A percentile compares a stretch with the other conserved stretches of the same genome.
These are phyloP conservation scores for Saccharomycopsis sp. DNA, from an alignment of 805 yeast species.

Conservation along the genomic window DNA sequence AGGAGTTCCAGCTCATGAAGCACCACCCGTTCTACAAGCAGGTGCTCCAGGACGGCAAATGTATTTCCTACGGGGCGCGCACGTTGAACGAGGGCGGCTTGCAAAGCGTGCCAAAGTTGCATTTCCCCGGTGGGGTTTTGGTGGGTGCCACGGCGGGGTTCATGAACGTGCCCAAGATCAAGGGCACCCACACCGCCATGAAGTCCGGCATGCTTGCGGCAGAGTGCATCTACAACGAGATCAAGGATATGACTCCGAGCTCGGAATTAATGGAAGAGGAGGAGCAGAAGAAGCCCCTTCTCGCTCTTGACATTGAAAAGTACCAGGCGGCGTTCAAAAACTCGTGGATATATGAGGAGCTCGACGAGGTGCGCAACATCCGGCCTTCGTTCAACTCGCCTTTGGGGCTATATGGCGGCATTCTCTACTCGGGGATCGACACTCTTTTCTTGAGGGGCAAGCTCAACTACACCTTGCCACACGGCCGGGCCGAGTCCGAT, in stretches of 20 bases:
- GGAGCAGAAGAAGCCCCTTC: conserved; percentile 25
- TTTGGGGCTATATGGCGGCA: conserved; percentile 74
- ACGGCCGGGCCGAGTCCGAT: conserved; percentile 46
- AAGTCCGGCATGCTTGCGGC: conserved; percentile 95
- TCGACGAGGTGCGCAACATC: conserved; percentile 77
- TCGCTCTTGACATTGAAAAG: conserved; percentile 32
- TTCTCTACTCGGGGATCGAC: conserved; percentile 75
- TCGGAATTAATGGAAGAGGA: conserved; percentile 32
- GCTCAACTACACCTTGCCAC: conserved; percentile 82
- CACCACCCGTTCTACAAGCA: conserved; percentile 75
- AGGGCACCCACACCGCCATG: conserved; percentile 97
- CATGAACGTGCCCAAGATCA: conserved; percentile 93
- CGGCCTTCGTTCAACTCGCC: conserved; percentile 82
- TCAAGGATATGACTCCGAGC: conserved; percentile 33
- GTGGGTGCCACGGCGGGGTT: conserved; percentile 97
- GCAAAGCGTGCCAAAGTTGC: conserved; percentile 83
- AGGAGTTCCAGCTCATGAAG: conserved; percentile 92
- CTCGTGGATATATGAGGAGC: conserved; percentile 84
- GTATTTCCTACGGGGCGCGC: conserved; percentile 90
- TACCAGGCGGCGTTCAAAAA: conserved; percentile 58
- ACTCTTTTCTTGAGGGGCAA: conserved; percentile 70
- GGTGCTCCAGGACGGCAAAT: conserved; percentile 79
- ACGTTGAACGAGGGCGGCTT: conserved; percentile 96
- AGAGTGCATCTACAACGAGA: conserved; percentile 55
- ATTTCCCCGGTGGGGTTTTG: conserved; percentile 93